Base-by-base conservation (phyloP, 2,329 filamentous ascomycete genomes). In the Calonectria leucothoes region DNA sequence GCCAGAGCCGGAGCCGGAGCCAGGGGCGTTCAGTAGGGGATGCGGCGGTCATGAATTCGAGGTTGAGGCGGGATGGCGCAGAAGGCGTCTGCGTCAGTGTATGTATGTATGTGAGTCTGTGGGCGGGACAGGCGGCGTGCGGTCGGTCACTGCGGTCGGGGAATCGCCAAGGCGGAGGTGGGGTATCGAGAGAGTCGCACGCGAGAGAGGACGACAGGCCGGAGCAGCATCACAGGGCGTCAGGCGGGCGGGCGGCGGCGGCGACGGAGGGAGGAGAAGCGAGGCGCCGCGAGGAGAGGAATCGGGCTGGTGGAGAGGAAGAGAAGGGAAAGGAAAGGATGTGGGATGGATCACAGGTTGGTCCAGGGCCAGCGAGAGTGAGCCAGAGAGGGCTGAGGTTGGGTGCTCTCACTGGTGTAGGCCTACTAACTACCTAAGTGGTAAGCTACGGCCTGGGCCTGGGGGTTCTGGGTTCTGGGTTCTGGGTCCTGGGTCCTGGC, bases 41-140 rank as follows among this genome's bases (percentile, higher is more conserved):
- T 70, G 74, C 78, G 72, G 74, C 76, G 67, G 70, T 79, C 78
- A 80, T 80, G 78, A 79, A 78, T 74, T 66, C 73, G 66, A 75
- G 70, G 69, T 55, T 68, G n/a, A 63, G 65, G 59, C 64, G 74
- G 29, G 55, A 63, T 45, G 69, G 70, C 66, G 74, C 55, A 61
- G 68, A 71, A 70, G 70, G 71, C 42, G 66, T 45, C 66, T 68
- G 37, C 52, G 35, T 35, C 64, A 55, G 42, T 39, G 55, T 35
- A 27, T 33, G 33, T 61, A 27, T 39, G 70, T 59, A 66, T 69
- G 29, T 49, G 75, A 49, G 67, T 74, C 25, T 52, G 55, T 23
- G 66, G 57, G 55, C 45, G 72, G 65, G 70, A 70, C 66, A 76
- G 66, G 66, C 61, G 72, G 71, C 67, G 59, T 63, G 66, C 42